Percentiles rank a stretch among this genome's conserved stretches.
These are phyloP conservation scores for Ceratocystis eucalypticola DNA, from an alignment of 2,329 filamentous ascomycete species.

Conservation along the genomic window DNA sequence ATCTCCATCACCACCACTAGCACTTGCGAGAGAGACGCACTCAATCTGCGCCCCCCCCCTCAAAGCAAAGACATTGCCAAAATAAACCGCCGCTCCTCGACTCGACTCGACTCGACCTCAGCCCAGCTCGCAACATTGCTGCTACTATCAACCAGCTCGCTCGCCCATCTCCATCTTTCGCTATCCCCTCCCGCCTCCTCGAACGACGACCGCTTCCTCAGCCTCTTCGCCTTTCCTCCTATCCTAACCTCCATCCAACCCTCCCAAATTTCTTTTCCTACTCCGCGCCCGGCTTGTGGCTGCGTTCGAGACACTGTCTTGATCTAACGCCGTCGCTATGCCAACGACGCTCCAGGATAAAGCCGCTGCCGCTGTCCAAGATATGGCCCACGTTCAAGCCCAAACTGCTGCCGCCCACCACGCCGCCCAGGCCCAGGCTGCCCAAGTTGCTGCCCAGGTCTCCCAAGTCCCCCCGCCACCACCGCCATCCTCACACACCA, in stretches of 20 bases:
- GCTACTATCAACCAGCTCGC: no score
- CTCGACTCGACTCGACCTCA: no score
- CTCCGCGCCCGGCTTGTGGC: constrained; percentile 2
- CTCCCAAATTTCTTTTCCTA: not conserved
- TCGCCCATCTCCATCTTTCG: no score
- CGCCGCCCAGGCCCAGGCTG: not conserved
- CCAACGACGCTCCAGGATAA: not conserved
- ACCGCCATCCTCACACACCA: not conserved
- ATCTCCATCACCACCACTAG: no score
- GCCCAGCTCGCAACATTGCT: no score
- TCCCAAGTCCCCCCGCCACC: constrained; percentile 1
- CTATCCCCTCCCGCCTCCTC: no score
- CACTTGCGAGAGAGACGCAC: no score
- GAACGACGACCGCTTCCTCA: not conserved
- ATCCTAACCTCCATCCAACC: not conserved
- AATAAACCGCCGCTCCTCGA: no score
- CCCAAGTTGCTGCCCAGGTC: not conserved
- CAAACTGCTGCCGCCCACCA: no score
- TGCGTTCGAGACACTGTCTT: constrained; percentile 9
- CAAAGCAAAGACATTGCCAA: no score
- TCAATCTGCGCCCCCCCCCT: no score
- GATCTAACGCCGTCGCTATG: constrained; percentile 6
- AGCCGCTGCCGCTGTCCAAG: constrained; percentile 2
- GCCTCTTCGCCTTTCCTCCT: not conserved
- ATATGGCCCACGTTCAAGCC: constrained; percentile 3